phyloP scores from a whole-genome alignment of 192 early-diverging fungal genomes.

The Gonapodya prolifera region DNA sequence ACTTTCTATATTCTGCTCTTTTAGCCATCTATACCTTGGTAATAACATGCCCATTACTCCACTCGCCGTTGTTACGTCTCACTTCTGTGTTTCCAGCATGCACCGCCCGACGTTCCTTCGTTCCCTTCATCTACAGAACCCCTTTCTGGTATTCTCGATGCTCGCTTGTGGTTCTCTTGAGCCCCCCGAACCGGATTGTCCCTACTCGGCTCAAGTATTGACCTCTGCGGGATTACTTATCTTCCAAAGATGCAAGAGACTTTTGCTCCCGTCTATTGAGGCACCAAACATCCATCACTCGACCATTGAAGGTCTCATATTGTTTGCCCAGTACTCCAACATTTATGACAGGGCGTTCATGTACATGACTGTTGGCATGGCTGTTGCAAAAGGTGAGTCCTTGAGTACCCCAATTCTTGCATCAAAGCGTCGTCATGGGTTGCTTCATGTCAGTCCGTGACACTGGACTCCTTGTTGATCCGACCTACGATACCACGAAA shows the following conservation, averaged over 20 bases:
- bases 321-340: neutral
- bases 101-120: neutral
- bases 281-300: neutral
- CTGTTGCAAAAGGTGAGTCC: neutral
- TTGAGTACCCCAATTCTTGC: no score
- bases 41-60: no score
- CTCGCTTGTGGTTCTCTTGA: neutral
- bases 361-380: neutral
- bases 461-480: neutral
- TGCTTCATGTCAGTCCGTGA: neutral
- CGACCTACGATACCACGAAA: neutral
- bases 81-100: neutral
- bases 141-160: neutral
- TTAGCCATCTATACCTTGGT: neutral
- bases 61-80: no score
- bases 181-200: neutral
- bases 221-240: neutral
- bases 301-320: neutral
- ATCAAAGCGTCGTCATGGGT: no score
- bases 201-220: neutral
- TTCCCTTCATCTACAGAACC: neutral
- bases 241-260: neutral
- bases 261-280: neutral
- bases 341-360: neutral
- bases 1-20: neutral